phyloP scores from a whole-genome alignment of 148 eudicot genomes.

The Rheum nobile region DNA sequence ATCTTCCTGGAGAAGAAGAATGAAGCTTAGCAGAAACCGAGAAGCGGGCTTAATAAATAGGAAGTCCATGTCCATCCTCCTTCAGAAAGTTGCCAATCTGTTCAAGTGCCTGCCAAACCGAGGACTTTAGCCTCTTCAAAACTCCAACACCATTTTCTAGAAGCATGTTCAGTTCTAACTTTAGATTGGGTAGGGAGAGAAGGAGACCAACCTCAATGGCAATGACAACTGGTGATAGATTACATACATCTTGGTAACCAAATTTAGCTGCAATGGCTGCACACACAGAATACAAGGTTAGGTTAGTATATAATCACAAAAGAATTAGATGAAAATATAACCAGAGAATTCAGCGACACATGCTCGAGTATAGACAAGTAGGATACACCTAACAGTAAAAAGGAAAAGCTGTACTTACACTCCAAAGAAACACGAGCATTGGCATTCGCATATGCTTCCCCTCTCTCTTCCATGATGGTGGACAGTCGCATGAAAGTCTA shows the following conservation, averaged over 20 bases:
- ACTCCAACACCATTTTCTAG: not conserved
- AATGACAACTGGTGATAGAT: conserved; percentile 36
- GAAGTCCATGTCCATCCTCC: conserved; percentile 1
- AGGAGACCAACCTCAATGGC: conserved; percentile 38
- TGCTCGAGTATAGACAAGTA: too few species aligned
- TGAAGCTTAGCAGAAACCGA: too few species aligned
- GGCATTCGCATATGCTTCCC: conserved; percentile 69
- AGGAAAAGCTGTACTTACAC: conserved; percentile 28
- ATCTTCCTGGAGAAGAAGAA: too few species aligned
- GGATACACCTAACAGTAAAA: too few species aligned
- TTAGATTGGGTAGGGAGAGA: not conserved
- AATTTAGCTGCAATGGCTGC: conserved; percentile 46
- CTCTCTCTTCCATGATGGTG: conserved; percentile 55
- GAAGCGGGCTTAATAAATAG: too few species aligned
- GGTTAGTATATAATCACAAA: not conserved
- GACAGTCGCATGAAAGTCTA: conserved; percentile 59
- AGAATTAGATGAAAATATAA: too few species aligned
- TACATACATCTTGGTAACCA: conserved; percentile 34
- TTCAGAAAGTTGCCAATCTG: conserved; percentile 30
- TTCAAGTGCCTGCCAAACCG: conserved; percentile 27
- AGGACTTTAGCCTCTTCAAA: not conserved
- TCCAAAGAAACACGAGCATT: conserved; percentile 68
- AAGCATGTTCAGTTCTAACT: not conserved
- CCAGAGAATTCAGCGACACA: not conserved
- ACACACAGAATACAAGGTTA: not conserved